Percentiles rank a stretch among this genome's conserved stretches.
phyloP scores from a whole-genome alignment of 78 protist genomes.

The Dictyostelium brefeldianum region DNA sequence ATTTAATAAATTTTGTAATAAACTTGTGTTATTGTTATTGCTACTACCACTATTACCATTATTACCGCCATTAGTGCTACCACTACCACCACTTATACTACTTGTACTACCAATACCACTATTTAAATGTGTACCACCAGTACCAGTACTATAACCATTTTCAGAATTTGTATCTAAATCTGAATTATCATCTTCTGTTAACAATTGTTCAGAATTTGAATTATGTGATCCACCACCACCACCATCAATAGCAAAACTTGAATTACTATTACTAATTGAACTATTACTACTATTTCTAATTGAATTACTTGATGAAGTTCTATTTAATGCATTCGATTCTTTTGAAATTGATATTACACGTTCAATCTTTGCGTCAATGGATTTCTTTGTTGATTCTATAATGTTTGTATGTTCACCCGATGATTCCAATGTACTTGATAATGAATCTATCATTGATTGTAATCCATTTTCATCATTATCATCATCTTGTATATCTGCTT shows the following conservation, averaged over 20 bases:
- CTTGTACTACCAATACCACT: neutral
- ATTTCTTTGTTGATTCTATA: neutral
- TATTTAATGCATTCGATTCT: neutral
- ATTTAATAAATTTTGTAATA: neutral
- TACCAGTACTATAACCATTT: neutral
- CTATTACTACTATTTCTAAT: constrained; percentile 16
- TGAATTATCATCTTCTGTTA: neutral
- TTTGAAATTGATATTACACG: neutral
- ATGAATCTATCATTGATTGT: neutral
- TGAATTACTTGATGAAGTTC: neutral
- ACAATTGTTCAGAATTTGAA: neutral
- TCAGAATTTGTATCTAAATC: constrained; percentile 14
- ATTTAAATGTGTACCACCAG: neutral
- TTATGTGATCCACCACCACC: neutral
- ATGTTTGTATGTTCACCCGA: neutral
- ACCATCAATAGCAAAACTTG: neutral
- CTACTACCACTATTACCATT: neutral
- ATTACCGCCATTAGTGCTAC: too few species aligned
- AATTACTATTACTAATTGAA: neutral
- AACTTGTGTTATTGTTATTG: neutral
- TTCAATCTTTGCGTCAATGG: neutral
- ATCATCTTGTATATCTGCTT: neutral
- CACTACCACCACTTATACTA: neutral
- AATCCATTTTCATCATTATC: neutral
- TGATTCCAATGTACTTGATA: neutral